A percentile compares a stretch with the other conserved stretches of the same genome.
These are phyloP conservation scores for Citropsis articulata DNA, from an alignment of 345 rosid species.

Conservation along the genomic window DNA sequence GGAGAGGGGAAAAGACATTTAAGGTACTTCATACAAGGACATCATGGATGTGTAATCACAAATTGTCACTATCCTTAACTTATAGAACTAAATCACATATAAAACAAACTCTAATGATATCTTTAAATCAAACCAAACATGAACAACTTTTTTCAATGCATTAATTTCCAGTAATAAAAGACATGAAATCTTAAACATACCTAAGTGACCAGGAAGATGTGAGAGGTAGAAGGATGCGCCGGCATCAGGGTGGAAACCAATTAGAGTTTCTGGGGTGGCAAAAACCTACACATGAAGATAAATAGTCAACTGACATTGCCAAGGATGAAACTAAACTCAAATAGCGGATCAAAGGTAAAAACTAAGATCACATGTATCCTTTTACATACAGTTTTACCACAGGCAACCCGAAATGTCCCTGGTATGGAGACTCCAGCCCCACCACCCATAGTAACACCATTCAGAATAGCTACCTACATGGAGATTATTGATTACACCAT, in stretches of 20 bases:
- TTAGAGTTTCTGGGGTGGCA: conserved; percentile 92
- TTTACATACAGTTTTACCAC: conserved; percentile 70
- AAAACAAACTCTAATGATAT: neutral
- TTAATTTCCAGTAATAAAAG: neutral
- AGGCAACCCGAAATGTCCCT: conserved; percentile 80
- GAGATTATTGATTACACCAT: conserved; percentile 3
- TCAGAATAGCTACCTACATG: conserved; percentile 70
- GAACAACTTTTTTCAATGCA: neutral
- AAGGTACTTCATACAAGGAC: neutral
- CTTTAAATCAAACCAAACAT: neutral
- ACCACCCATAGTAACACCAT: conserved; percentile 96
- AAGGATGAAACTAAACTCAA: conserved; percentile 4
- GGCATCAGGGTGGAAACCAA: conserved; percentile 98
- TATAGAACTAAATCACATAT: neutral
- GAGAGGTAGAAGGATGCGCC: conserved; percentile 92
- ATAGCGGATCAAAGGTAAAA: neutral
- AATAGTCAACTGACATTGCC: conserved; percentile 13
- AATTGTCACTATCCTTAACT: neutral
- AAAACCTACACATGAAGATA: conserved; percentile 53
- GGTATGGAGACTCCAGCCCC: conserved; percentile 94
- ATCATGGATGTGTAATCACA: neutral
- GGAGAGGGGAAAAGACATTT: neutral
- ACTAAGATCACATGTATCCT: neutral
- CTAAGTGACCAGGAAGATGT: conserved; percentile 81
- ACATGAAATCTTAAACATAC: conserved; percentile 32